phyloP scores from a whole-genome alignment of 2,329 filamentous ascomycete genomes.

The Alternaria incomplexa region DNA sequence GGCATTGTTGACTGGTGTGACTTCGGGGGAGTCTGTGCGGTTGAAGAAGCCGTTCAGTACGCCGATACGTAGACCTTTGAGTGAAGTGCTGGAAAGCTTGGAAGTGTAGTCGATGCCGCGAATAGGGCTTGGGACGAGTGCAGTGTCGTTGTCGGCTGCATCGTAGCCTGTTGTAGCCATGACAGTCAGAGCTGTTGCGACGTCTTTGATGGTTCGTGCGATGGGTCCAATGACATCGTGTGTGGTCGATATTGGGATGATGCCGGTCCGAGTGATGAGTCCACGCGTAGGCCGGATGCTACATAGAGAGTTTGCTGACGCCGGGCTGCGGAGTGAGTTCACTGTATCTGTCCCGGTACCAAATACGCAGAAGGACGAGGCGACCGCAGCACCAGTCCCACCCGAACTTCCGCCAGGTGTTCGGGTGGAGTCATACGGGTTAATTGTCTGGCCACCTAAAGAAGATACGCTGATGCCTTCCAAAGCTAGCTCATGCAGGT shows the following conservation, averaged over 20 bases:
- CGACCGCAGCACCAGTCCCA: constrained; percentile 67
- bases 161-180: constrained; percentile 62
- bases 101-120: constrained; percentile 56
- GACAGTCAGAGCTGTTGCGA: constrained; percentile 59
- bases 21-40: constrained; percentile 58
- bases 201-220: constrained; percentile 57
- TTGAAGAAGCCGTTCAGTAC: constrained; percentile 66
- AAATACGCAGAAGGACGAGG: constrained; percentile 63
- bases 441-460: constrained; percentile 67
- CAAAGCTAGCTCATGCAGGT: constrained; percentile 68
- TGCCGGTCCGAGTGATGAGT: constrained; percentile 57
- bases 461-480: constrained; percentile 69
- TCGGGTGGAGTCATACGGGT: constrained; percentile 69
- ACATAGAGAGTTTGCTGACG: constrained; percentile 66
- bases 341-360: constrained; percentile 67
- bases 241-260: constrained; percentile 63
- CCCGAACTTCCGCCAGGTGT: constrained; percentile 70
- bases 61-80: constrained; percentile 56
- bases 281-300: constrained; percentile 65
- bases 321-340: constrained; percentile 66
- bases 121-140: constrained; percentile 52
- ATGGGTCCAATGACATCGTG: constrained; percentile 65
- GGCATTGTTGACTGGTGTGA: constrained; percentile 61
- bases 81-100: constrained; percentile 41
- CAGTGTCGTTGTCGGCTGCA: constrained; percentile 59